Percentiles rank a stretch among this genome's conserved stretches.
Conservation (phyloP, 139 green algal genomes). For the Pleodorina starrii region DNA sequence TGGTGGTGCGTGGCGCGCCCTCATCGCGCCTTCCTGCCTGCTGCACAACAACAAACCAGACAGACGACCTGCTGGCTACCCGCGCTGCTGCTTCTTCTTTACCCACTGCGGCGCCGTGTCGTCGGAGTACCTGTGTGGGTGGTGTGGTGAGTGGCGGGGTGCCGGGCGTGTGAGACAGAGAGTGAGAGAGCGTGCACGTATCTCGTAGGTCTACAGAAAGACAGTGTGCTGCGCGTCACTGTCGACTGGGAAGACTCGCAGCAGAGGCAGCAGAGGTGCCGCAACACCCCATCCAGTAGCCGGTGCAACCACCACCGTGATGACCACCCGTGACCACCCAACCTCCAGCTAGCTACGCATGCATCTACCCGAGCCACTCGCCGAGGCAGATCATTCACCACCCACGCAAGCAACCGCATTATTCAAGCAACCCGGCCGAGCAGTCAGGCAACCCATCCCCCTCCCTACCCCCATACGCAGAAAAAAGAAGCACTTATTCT, state of each 20-base stretch:
- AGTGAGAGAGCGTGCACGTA: no score
- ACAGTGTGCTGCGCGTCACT: not conserved
- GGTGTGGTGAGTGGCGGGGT: not conserved
- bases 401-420: not conserved
- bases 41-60: no score
- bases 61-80: no score
- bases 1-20: no score
- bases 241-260: not conserved
- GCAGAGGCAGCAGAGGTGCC: not conserved
- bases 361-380: not conserved
- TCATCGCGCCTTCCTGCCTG: no score
- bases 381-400: not conserved
- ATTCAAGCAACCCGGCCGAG: not conserved
- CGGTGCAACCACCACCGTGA: not conserved
- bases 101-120: conserved; percentile 38
- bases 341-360: not conserved
- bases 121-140: conserved; percentile 22
- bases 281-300: not conserved
- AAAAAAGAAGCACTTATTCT: not conserved
- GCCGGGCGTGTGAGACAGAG: no score
- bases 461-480: not conserved
- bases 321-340: not conserved
- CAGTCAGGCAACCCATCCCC: not conserved
- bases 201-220: not conserved
- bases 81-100: conserved; percentile 28